phyloP scores from a whole-genome alignment of 805 yeast species.

The Wickerhamiella allomyrinae region DNA sequence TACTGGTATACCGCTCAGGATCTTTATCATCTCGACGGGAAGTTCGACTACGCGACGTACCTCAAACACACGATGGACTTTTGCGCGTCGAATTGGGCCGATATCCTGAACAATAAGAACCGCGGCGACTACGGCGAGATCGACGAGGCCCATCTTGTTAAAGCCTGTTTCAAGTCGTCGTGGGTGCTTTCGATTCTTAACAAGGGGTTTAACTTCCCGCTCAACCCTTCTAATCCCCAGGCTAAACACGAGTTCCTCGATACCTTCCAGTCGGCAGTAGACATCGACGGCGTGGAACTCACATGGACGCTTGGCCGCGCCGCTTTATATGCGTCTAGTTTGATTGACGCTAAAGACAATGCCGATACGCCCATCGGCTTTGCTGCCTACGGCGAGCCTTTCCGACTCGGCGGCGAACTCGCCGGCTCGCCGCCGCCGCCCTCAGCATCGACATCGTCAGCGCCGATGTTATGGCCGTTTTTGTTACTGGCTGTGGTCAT shows the following conservation, averaged over 20 bases:
- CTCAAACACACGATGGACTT: conserved; percentile 51
- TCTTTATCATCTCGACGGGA: conserved; percentile 77
- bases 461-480: neutral
- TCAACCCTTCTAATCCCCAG: conserved; percentile 21
- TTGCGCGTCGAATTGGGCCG: conserved; percentile 65
- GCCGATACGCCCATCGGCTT: conserved; percentile 15
- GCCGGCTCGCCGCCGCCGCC: neutral
- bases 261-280: conserved; percentile 70
- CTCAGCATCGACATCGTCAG: neutral
- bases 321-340: conserved; percentile 65
- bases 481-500: neutral
- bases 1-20: conserved; percentile 97
- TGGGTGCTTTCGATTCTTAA: conserved; percentile 86
- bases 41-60: conserved; percentile 60
- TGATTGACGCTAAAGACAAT: conserved; percentile 26
- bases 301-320: conserved; percentile 95
- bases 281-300: conserved; percentile 69
- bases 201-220: conserved; percentile 82
- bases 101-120: conserved; percentile 32
- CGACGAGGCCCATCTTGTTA: conserved; percentile 41
- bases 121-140: conserved; percentile 46
- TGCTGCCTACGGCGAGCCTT: conserved; percentile 9
- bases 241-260: conserved; percentile 26
- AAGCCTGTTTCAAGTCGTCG: conserved; percentile 85
- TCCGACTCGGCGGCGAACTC: conserved; percentile 19